phyloP scores from a whole-genome alignment of 2,329 filamentous ascomycete genomes.

The Fusarium anthophilum region DNA sequence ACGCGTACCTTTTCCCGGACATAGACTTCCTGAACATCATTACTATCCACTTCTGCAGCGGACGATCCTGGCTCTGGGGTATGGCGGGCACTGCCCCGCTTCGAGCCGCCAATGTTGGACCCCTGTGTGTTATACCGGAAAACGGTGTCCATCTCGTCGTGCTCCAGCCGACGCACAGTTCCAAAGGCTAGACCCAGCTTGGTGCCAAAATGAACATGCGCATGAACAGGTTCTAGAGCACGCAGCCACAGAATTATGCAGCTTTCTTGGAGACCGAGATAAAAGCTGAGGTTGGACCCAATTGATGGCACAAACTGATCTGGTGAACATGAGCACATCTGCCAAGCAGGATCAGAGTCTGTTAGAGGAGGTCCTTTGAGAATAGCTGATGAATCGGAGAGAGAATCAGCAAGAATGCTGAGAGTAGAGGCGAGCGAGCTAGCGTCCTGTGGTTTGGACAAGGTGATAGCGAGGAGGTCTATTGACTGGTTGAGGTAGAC shows the following conservation, averaged over 20 bases:
- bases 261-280: slow-evolving; percentile 75
- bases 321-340: slow-evolving; percentile 54
- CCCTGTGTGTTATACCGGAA: slow-evolving; percentile 69
- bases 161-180: slow-evolving; percentile 69
- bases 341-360: slow-evolving; percentile 55
- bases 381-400: slow-evolving; percentile 61
- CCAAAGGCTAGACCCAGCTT: slow-evolving; percentile 77
- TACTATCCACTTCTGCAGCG: slow-evolving; percentile 27
- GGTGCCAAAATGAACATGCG: slow-evolving; percentile 68
- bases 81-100: slow-evolving; percentile 38
- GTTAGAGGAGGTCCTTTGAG: slow-evolving; percentile 63
- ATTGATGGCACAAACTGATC: slow-evolving; percentile 55
- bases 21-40: slow-evolving; percentile 68
- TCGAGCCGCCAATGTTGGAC: slow-evolving; percentile 41
- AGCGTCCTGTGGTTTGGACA: slow-evolving; percentile 68
- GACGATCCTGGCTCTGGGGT: slow-evolving; percentile 36
- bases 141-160: slow-evolving; percentile 82
- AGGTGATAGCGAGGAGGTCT: slow-evolving; percentile 81
- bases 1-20: slow-evolving; percentile 91
- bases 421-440: slow-evolving; percentile 66
- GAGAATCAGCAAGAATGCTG: slow-evolving; percentile 63
- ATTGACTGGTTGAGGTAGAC: slow-evolving; percentile 84
- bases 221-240: slow-evolving; percentile 73
- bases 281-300: slow-evolving; percentile 76
- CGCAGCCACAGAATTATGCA: slow-evolving; percentile 75